Conservation (phyloP, 352 stramenopile species). For the Phytophthora palmivora region DNA sequence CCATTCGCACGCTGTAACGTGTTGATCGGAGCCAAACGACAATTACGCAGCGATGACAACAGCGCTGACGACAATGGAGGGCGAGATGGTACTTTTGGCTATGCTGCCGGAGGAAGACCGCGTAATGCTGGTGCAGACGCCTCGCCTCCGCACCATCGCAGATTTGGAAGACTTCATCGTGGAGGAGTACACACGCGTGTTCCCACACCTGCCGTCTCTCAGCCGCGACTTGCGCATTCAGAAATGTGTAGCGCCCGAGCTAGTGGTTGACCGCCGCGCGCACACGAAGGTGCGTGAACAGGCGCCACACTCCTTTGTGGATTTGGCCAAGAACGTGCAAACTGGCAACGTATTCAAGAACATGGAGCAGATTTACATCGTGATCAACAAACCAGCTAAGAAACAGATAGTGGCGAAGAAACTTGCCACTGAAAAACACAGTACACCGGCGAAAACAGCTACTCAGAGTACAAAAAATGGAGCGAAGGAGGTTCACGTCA, state of each 20-base stretch:
- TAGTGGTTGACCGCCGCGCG: slow-evolving; percentile 60
- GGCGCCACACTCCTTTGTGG: slow-evolving; percentile 63
- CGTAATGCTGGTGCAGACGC: slow-evolving; percentile 73
- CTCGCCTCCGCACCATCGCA: slow-evolving; percentile 49
- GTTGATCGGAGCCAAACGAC: too few relatives aligned
- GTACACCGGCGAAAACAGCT: slow-evolving; percentile 4
- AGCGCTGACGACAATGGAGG: slow-evolving; percentile 36
- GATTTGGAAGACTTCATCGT: slow-evolving; percentile 73
- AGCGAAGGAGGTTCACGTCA: slow-evolving; percentile 21
- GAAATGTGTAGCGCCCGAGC: slow-evolving; percentile 67
- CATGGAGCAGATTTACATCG: slow-evolving; percentile 86
- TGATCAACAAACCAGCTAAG: slow-evolving; percentile 37
- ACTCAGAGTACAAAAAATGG: slow-evolving; percentile 6
- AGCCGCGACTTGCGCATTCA: slow-evolving; percentile 67
- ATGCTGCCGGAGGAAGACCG: slow-evolving; percentile 73
- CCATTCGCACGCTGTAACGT: too few relatives aligned
- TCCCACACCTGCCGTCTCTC: slow-evolving; percentile 56
- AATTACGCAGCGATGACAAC: slow-evolving; percentile 24
- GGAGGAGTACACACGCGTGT: slow-evolving; percentile 69
- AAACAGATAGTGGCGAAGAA: slow-evolving; percentile 7
- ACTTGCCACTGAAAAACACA: slow-evolving; percentile 7
- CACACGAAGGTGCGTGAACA: slow-evolving; percentile 36
- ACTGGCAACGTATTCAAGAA: slow-evolving; percentile 75
- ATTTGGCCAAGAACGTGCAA: slow-evolving; percentile 83
- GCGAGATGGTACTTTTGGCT: slow-evolving; percentile 74